phyloP scores from a whole-genome alignment of 352 stramenopile species.

The Pythium diclinum region DNA sequence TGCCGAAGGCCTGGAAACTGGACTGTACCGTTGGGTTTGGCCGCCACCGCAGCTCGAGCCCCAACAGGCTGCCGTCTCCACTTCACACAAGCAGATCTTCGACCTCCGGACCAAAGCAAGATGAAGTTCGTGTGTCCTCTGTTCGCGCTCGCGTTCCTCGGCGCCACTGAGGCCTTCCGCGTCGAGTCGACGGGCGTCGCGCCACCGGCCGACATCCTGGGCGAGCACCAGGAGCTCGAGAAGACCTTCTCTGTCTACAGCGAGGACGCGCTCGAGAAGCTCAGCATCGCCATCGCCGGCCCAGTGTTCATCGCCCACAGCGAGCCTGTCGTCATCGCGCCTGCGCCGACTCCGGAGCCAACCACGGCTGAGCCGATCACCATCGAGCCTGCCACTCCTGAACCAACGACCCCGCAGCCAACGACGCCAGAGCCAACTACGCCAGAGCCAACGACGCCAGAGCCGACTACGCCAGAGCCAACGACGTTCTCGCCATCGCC shows the following conservation, averaged over 20 bases:
- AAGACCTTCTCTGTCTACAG: constrained; percentile 24
- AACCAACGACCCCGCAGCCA: not conserved
- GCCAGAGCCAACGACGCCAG: constrained; percentile 2
- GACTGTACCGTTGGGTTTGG: constrained; percentile 1
- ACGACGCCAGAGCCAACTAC: constrained; percentile 3
- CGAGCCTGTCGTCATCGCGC: not conserved
- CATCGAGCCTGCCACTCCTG: not conserved
- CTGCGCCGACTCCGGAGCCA: constrained; percentile 9
- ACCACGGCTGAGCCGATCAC: constrained; percentile 3
- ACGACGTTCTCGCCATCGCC: constrained; percentile 5
- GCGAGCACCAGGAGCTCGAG: constrained; percentile 29
- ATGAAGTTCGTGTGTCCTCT: constrained; percentile 26
- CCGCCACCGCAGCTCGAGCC: not conserved
- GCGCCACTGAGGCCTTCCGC: constrained; percentile 18
- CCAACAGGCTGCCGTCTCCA: not conserved
- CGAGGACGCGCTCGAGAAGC: constrained; percentile 27
- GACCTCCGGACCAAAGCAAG: not conserved
- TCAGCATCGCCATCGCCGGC: constrained; percentile 21
- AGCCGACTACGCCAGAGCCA: not conserved
- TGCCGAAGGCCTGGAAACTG: not conserved
- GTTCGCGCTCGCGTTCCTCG: constrained; percentile 8
- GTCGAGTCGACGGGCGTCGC: constrained; percentile 22
- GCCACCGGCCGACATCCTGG: constrained; percentile 23
- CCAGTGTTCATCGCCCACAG: constrained; percentile 19
- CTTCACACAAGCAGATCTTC: constrained; percentile 9